Base-by-base conservation (phyloP, 2,329 filamentous ascomycete species). In the Colletotrichum sp. region DNA sequence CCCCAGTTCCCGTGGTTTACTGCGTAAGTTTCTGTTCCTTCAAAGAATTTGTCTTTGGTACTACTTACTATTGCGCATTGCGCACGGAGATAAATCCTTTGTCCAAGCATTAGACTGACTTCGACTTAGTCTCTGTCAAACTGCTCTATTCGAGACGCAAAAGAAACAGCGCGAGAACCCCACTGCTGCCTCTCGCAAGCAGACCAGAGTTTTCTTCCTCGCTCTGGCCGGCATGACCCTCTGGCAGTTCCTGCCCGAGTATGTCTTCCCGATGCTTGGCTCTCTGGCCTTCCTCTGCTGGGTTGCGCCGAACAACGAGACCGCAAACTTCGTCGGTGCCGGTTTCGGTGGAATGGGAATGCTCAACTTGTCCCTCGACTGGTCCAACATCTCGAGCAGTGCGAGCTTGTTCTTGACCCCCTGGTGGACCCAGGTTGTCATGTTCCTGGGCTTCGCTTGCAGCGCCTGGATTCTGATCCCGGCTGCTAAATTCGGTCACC, bases 261-360 rank as follows among this genome's bases (percentile, higher is more conserved):
- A 68, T 28, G 57, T 73, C 8, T 76, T 73, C 26, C 73, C 73
- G 12, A 76, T 73, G 73, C 30, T 76, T 18, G 69, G 73, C n/a
- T 76, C 73, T 7, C 16, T 76, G n/a, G 90, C 90, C 36, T 93
- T 91, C 83, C 84, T 91, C 39, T 92, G 91, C 65, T 94, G 87
- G 86, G 89, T 92, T 75, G 90, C 89, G 13, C 91, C 92, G 5
- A 86, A 92, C 67, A 92, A 88, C 73, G 85, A 90, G 5, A 81
- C 91, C 15, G 82, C 92, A 76, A 92, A 93, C 81, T 91, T 93
- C 82, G 80, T 93, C 15, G 92, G 92, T 76, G 91, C 91, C 10
- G 89, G 89, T 2, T 87, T 86, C 77, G 89, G 89, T 18, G 91
- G 91, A 1, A 85, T 92, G 34, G 91, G 90, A 2, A 82, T 93